phyloP scores from a whole-genome alignment of 371 early-diverging fungal species.

The Rhizopus arrhizus region DNA sequence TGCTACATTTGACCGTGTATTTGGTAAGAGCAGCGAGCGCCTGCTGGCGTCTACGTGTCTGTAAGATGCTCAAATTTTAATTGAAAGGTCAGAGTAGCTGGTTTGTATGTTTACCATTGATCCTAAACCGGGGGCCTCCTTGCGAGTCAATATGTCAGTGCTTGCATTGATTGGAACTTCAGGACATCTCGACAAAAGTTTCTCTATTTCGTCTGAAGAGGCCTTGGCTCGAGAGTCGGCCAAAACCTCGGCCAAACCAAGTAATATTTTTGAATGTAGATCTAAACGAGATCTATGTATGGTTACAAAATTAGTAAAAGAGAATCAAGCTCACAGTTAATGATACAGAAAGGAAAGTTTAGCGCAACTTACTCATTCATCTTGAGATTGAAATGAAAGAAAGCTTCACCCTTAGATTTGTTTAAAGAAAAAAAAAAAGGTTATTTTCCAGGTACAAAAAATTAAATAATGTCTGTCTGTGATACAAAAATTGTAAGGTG shows the following conservation, averaged over 20 bases:
- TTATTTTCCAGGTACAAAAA: background rate
- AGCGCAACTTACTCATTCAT: constrained; percentile 15
- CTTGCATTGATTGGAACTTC: constrained; percentile 36
- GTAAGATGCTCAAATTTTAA: background rate
- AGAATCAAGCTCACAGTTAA: background rate
- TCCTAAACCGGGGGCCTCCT: constrained; percentile 25
- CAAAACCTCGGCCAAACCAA: constrained; percentile 61
- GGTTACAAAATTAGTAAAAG: background rate
- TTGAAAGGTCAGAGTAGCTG: too few relatives aligned
- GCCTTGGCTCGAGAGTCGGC: constrained; percentile 53
- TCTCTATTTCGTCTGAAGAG: constrained; percentile 36
- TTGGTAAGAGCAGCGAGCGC: constrained; percentile 49
- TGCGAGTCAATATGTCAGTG: constrained; percentile 21
- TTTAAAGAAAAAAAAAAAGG: background rate
- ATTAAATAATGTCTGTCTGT: constrained; percentile 3
- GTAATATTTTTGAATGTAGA: constrained; percentile 65
- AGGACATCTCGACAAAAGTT: constrained; percentile 42
- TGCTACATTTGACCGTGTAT: constrained; percentile 42
- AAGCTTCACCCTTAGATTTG: background rate
- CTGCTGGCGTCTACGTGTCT: constrained; percentile 55
- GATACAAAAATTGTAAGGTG: background rate
- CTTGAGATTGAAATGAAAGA: background rate
- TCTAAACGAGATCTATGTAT: constrained; percentile 30
- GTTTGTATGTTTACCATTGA: constrained; percentile 24
- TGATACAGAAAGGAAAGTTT: too few relatives aligned